These are phyloP conservation scores for Juglanconis sp. DNA, from an alignment of 2,329 filamentous ascomycete species.

Conservation along the genomic window DNA sequence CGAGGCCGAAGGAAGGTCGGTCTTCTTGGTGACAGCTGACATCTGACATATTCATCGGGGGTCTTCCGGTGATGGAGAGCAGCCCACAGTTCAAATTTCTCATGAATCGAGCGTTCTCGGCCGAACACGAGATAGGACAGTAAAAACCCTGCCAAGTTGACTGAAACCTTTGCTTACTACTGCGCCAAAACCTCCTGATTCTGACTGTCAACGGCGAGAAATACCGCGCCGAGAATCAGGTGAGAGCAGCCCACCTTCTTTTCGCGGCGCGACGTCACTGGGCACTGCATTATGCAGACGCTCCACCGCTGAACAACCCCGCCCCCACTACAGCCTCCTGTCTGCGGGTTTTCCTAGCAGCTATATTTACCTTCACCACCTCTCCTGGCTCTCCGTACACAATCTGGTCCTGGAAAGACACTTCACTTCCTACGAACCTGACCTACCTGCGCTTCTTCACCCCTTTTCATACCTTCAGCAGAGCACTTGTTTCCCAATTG, in stretches of 20 bases:
- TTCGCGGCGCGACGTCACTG: slow-evolving; percentile 11
- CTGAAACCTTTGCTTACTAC: slow-evolving; percentile 4
- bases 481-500: slow-evolving; percentile 16
- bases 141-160: slow-evolving; percentile 11
- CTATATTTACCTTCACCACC: neutral
- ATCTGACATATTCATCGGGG: neutral
- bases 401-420: slow-evolving; percentile 20
- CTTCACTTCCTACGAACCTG: neutral
- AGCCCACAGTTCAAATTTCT: neutral
- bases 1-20: neutral
- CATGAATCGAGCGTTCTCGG: slow-evolving; percentile 3
- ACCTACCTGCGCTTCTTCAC: slow-evolving; percentile 14
- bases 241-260: slow-evolving; percentile 7
- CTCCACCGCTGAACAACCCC: slow-evolving; percentile 15
- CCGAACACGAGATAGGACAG: slow-evolving; percentile 11
- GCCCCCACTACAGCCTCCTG: slow-evolving; percentile 7
- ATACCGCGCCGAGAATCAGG: slow-evolving; percentile 15
- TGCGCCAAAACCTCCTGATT: slow-evolving; percentile 12
- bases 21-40: neutral
- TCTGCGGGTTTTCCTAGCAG: neutral
- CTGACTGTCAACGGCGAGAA: slow-evolving; percentile 17
- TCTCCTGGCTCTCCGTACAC: neutral
- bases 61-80: neutral
- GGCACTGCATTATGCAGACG: slow-evolving; percentile 6
- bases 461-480: slow-evolving; percentile 16